Conservation (phyloP, 257 asterid genomes). For the Fraxinus cuspidata region DNA sequence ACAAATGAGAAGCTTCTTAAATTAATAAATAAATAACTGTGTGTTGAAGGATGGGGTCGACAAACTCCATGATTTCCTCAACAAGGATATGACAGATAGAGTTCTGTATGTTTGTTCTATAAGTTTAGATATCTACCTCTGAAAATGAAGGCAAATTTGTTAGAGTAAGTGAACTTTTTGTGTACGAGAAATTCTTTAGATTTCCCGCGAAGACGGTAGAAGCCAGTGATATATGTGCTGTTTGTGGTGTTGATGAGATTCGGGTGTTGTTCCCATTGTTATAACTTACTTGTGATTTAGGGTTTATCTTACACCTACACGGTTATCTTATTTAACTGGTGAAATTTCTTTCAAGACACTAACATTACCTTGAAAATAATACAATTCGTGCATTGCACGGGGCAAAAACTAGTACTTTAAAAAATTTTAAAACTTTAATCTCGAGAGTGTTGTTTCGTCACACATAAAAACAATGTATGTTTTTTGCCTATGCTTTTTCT, state of each 20-base stretch:
- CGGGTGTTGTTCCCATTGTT: conserved; percentile 26
- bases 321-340: conserved; percentile 19
- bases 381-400: too few species aligned
- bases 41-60: conserved; percentile 8
- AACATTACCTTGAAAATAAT: too few species aligned
- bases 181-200: conserved; percentile 82
- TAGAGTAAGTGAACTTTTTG: conserved; percentile 86
- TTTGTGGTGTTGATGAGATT: conserved; percentile 85
- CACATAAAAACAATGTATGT: too few species aligned
- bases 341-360: conserved; percentile 27
- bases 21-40: background rate
- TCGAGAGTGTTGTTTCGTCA: too few species aligned
- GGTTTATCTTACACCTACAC: background rate
- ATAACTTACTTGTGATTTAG: conserved; percentile 15
- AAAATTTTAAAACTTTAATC: too few species aligned
- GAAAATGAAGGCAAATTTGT: conserved; percentile 81
- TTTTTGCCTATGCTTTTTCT: too few species aligned
- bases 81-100: conserved; percentile 10
- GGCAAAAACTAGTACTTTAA: too few species aligned
- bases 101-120: conserved; percentile 20
- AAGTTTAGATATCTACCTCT: conserved; percentile 72
- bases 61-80: conserved; percentile 19
- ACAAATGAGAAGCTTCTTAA: background rate
- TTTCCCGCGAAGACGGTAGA: conserved; percentile 79
- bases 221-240: conserved; percentile 99